These are phyloP conservation scores for Ustilago sp. DNA, from an alignment of 1,284 basidiomycete genomes.

Conservation along the genomic window DNA sequence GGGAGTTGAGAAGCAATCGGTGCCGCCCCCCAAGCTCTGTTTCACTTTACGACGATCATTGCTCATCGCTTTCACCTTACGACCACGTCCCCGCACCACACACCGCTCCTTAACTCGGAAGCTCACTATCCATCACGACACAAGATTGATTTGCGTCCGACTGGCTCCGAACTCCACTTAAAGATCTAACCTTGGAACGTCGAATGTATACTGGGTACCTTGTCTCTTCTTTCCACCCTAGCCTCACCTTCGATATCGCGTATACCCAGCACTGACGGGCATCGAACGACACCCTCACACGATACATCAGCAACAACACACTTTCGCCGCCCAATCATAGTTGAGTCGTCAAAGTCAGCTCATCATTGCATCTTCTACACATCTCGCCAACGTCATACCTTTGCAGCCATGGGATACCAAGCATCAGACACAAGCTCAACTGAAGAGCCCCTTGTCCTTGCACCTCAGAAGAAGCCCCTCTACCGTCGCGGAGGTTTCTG, in stretches of 20 bases:
- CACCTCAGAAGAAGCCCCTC: constrained; percentile 26
- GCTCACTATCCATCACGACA: neutral
- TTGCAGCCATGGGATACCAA: constrained; percentile 23
- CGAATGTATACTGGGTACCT: neutral
- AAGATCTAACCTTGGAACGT: neutral
- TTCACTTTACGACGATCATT: neutral
- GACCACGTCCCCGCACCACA: neutral
- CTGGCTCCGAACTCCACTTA: neutral
- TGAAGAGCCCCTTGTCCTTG: constrained; percentile 23
- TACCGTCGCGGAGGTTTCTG: constrained; percentile 34
- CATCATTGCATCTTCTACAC: neutral
- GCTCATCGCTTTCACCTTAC: neutral
- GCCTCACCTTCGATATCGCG: neutral
- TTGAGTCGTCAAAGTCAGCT: neutral
- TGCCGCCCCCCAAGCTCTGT: neutral
- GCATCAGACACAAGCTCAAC: constrained; percentile 22
- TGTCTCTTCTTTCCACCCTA: neutral
- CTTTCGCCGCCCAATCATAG: neutral
- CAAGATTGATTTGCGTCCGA: neutral
- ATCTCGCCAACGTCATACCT: neutral
- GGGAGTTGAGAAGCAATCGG: neutral
- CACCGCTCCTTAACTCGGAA: neutral
- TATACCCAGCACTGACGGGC: neutral
- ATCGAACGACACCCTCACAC: neutral
- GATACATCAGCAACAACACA: neutral